Conservation (phyloP, 306 rosid species). For the Coriaria nepalensis region DNA sequence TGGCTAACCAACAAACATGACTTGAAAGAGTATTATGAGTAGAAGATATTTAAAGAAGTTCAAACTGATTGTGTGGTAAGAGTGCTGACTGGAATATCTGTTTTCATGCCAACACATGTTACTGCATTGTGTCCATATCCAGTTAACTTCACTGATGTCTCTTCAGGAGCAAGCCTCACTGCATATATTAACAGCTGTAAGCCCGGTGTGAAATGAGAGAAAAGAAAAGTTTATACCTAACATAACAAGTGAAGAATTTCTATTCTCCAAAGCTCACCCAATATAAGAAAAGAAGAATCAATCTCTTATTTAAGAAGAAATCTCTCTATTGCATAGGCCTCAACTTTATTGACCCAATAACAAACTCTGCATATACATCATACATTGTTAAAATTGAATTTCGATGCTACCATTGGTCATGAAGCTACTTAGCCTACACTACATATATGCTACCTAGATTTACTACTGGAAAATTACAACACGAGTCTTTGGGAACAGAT, state of each 20-base stretch:
- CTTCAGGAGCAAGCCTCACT: constrained; percentile 97
- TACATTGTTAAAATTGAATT: background rate
- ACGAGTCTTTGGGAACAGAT: too few species aligned
- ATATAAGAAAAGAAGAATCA: background rate
- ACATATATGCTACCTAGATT: too few species aligned
- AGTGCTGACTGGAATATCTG: constrained; percentile 70
- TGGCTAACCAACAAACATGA: too few species aligned
- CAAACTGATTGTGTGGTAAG: background rate
- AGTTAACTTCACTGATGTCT: constrained; percentile 49
- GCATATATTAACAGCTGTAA: constrained; percentile 18
- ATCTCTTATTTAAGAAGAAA: background rate
- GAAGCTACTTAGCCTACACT: too few species aligned
- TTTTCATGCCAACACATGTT: constrained; percentile 89
- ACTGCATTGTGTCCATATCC: constrained; percentile 84
- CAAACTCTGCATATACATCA: background rate
- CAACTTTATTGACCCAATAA: background rate
- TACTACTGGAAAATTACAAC: too few species aligned
- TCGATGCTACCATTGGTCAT: too few species aligned
- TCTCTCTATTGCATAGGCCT: too few species aligned
- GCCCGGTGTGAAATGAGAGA: background rate
- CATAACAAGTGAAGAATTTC: background rate
- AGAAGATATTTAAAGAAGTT: too few species aligned
- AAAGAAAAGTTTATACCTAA: background rate
- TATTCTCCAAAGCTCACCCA: background rate
- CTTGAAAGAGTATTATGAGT: too few species aligned